Evolutionary conservation across 768 basidiomycete genomes (phyloP), one percentile per base, ranked within the genome.

Genomic region (Suillus sp.): DNA sequence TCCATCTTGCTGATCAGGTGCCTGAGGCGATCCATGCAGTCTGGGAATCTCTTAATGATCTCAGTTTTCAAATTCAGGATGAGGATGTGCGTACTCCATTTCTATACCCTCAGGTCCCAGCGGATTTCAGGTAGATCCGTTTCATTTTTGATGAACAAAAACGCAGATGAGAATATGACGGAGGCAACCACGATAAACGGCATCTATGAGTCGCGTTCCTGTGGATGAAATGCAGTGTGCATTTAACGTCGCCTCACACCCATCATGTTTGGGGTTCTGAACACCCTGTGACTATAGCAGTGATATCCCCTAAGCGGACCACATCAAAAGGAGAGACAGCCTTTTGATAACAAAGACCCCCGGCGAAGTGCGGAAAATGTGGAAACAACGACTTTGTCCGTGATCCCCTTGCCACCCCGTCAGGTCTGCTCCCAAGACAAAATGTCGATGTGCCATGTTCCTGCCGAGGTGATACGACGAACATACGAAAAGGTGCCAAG

Each of bases 401-500:
- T 32, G 30, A 18, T 20, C 37, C 16, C 16, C 25, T 56, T n/a
- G 9, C 22, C 22, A 8, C 34, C 53, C 22, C 25, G 32, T 40
- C 42, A 22, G 43, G 55, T 13, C 25, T 20, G 30, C 22, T 22
- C 16, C 48, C 14, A 27, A 50, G 48, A 50, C 16, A 50, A 18
- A 53, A 54, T 8, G 62, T 64, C 48, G 73, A 47, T 0, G 55
- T 65, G 3, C 73, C 71, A 61, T 70, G 69, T 30, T 70, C 67
- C 45, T 66, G 56, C 72, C 71, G 69, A 3, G 72, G 67, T 50
- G 64, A 71, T 27, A 72, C 70, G 60, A 72, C 60, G 14, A 72
- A 65, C 14, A 56, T 2, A 14, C 35, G 55, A 37, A 18, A 25
- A 18, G 9, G 16, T 13, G 1, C 48, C 25, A 27, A 48, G 14